Evolutionary conservation across 768 basidiomycete species (phyloP), one percentile per base, ranked within the genome.

Genomic region (Neoboletus brunneissimus): DNA sequence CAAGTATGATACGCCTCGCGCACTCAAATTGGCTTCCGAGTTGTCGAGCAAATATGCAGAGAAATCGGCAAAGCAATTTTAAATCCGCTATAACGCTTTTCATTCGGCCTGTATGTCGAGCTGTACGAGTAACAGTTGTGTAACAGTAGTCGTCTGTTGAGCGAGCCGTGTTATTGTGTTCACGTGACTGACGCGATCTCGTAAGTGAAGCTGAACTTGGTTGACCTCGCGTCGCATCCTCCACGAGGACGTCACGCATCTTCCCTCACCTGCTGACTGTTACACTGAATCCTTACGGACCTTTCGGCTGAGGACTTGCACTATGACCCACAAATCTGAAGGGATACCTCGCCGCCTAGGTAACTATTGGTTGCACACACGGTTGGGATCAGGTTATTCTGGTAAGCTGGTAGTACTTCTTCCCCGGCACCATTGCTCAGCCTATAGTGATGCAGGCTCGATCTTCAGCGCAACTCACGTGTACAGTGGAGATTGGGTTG

Each of bases 351-450:
- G 66, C 18, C 59, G 63, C 37, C 72, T 89, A 13, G 85, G 78
- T 16, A 89, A 88, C 66, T 89, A 79, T 72, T 81, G 75, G 70
- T 66, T 91, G 34, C 76, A 77, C 22, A 77, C 82, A 37, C 76
- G 74, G 18, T 75, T 91, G 29, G 88, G 88, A 23, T 84, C 87
- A 44, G 88, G 88, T 3, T 90, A 86, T 65, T 89, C 88, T 57
- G 88, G 88, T 84, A 55, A 55, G 77, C 66, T 18, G 18, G 51
- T 5, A 25, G 25, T 47, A 12, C 23, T 41, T 43, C 29, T 44
- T 44, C n/a, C 32, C 40, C 7, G n/a, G 29, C 25, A 29, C 12
- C 2, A 43, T n/a, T 27, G 15, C 29, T 58, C 53, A 64, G 34
- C 25, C 35, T n/a, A 46, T 40, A 18, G 31, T 9, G n/a, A 47